Percentiles rank a stretch among this genome's conserved stretches.
These are phyloP conservation scores for Colletotrichum lindemuthianum DNA, from an alignment of 2,329 filamentous ascomycete genomes.

Conservation along the genomic window DNA sequence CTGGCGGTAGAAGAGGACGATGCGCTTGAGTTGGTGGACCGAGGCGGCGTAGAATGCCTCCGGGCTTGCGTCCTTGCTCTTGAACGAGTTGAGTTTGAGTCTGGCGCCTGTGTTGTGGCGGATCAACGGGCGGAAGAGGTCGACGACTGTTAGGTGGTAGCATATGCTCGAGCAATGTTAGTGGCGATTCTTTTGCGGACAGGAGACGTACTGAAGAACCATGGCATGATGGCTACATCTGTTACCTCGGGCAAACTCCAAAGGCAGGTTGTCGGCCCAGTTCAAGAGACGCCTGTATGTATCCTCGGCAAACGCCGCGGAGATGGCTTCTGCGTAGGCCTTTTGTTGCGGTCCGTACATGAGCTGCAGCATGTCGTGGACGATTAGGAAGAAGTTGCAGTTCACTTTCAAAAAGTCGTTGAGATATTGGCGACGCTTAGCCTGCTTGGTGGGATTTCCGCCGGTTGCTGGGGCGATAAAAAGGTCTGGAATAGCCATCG, in stretches of 20 bases:
- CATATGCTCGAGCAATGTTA: slow-evolving; percentile 44
- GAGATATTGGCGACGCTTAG: not conserved
- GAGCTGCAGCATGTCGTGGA: slow-evolving; percentile 45
- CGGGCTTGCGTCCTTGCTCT: slow-evolving; percentile 41
- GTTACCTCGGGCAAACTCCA: slow-evolving; percentile 40
- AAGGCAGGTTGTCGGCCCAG: slow-evolving; percentile 47
- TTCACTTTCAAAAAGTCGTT: not conserved
- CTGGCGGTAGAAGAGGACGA: slow-evolving; percentile 49
- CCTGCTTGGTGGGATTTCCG: not conserved
- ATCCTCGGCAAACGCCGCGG: slow-evolving; percentile 45
- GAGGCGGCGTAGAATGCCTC: slow-evolving; percentile 47
- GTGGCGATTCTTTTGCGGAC: no score
- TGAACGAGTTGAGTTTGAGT: slow-evolving; percentile 43
- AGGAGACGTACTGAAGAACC: slow-evolving; percentile 47
- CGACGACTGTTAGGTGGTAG: slow-evolving; percentile 49
- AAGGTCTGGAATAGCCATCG: not conserved
- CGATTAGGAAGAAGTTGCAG: slow-evolving; percentile 49
- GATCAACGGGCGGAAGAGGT: slow-evolving; percentile 46
- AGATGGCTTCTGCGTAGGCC: slow-evolving; percentile 19
- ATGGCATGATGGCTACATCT: slow-evolving; percentile 45
- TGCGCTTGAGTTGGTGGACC: slow-evolving; percentile 49
- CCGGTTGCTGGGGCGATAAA: no score
- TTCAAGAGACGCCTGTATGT: slow-evolving; percentile 51
- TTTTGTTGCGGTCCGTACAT: slow-evolving; percentile 31
- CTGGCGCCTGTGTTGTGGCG: slow-evolving; percentile 11